Conservation (phyloP, 129 eudicot genomes). For the Helianthus tuberosus region DNA sequence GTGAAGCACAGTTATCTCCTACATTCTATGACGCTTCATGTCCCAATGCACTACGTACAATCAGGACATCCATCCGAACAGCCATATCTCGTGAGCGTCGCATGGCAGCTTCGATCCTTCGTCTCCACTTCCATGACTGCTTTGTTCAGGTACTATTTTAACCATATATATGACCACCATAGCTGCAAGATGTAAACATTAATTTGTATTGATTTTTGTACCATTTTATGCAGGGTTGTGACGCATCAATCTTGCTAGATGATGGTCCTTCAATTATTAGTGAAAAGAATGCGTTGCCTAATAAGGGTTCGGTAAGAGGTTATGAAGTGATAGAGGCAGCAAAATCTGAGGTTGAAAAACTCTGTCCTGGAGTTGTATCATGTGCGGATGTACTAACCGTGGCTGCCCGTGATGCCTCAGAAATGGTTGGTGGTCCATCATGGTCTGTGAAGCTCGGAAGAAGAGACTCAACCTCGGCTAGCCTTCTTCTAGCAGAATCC, state of each 20-base stretch:
- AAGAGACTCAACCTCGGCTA: constrained; percentile 69
- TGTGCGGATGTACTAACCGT: constrained; percentile 67
- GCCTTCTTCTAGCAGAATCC: constrained; percentile 47
- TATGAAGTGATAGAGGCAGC: constrained; percentile 48
- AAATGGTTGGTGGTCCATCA: constrained; percentile 71
- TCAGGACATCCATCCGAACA: constrained; percentile 36
- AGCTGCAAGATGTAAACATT: not conserved
- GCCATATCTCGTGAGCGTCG: constrained; percentile 40
- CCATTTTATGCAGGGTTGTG: constrained; percentile 48
- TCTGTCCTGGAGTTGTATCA: constrained; percentile 63
- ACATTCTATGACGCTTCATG: constrained; percentile 34
- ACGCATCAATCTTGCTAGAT: constrained; percentile 69
- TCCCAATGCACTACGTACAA: constrained; percentile 28
- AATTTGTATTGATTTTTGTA: not conserved
- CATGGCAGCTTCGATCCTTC: constrained; percentile 41
- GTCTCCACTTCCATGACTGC: constrained; percentile 41
- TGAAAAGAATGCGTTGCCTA: constrained; percentile 25
- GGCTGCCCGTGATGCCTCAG: constrained; percentile 73
- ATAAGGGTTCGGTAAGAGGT: constrained; percentile 48
- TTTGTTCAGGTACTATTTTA: constrained; percentile 31
- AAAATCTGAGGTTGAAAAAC: constrained; percentile 52
- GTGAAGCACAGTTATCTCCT: constrained; percentile 32
- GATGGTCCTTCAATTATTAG: constrained; percentile 25
- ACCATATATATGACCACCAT: not conserved
- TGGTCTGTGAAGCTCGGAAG: constrained; percentile 73